Percentiles rank a stretch among this genome's conserved stretches.
These are phyloP conservation scores for Pseudocercospora pini-densiflorae DNA, from an alignment of 2,329 filamentous ascomycete genomes.

Conservation along the genomic window DNA sequence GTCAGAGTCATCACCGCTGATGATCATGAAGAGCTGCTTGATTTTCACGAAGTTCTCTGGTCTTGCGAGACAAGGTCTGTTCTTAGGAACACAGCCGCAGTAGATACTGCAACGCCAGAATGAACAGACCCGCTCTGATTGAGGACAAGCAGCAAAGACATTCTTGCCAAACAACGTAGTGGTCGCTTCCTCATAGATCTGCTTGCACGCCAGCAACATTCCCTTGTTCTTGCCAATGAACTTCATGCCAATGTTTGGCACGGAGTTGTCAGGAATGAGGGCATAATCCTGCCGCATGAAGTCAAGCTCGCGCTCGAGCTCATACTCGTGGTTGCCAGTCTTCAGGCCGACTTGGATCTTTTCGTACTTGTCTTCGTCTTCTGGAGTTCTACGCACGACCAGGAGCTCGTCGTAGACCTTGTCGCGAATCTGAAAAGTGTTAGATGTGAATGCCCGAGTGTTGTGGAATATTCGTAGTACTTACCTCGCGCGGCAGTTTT, in stretches of 20 bases:
- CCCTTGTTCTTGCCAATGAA: conserved; percentile 17
- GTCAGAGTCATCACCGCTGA: not conserved
- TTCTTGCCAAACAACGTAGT: conserved; percentile 27
- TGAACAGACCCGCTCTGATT: conserved; percentile 12
- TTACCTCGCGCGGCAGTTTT: conserved; percentile 10
- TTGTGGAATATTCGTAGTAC: not conserved
- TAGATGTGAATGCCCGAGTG: not conserved
- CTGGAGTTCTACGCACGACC: conserved; percentile 8
- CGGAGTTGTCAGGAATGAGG: conserved; percentile 16
- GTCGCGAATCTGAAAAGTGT: conserved; percentile 20
- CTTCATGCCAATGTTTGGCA: not conserved
- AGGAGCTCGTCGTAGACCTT: conserved; percentile 26
- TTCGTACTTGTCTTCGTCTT: conserved; percentile 13
- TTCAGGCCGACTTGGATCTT: conserved; percentile 7
- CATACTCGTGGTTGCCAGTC: conserved; percentile 5
- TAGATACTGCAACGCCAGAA: conserved; percentile 22
- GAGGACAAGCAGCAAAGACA: conserved; percentile 16
- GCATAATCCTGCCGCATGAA: conserved; percentile 8
- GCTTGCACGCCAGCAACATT: conserved; percentile 29
- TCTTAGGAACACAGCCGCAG: not conserved
- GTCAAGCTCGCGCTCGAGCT: conserved; percentile 14
- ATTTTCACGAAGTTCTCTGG: conserved; percentile 16
- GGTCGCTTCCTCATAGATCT: conserved; percentile 28
- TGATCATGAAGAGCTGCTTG: conserved; percentile 23
- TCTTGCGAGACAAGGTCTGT: conserved; percentile 16